Base-by-base conservation (phyloP, 148 eudicot genomes). In the Rhododendron williamsianum region DNA sequence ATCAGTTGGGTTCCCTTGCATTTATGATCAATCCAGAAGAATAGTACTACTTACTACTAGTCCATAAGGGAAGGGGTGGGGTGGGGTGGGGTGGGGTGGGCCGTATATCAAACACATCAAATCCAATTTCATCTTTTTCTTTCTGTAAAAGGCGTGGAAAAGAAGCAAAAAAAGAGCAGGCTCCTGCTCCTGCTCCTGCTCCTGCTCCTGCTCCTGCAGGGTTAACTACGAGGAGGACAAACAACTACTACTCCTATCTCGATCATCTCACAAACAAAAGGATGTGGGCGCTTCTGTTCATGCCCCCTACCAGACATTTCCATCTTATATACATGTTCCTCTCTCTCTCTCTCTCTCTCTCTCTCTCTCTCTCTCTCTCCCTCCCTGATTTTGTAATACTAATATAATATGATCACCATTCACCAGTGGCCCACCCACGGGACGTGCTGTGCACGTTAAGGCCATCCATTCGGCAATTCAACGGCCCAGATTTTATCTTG, bases 391-490 rank as follows among this genome's bases (percentile, higher is more conserved):
- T 5, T 41, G 45, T 41, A 41, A 41, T 33, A 33, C 1, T 33
- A 33, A 33, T 33, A 33, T 41, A 41, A 6, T 41, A 41, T 41
- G 45, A 41, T 41, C 6, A 41, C 45, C 45, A 6, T 41, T 41
- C 43, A 41, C 45, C 1, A 41, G 45, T 41, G 43, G 43, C 43
- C 6, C 43, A 41, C 43, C 43, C 1, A 7, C 1, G 6, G 43
- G 43, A 41, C 6, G 43, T 41, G 7, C 8, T 41, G 1, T 0
- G 45, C 0, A 41, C 45, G 6, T 41, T 0, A 5, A 0, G 45
- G 8, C 0, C 45, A 0, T 41, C 45, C 1, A 1, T 41, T 41
- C 1, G 45, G 1, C 1, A 41, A 0, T 41, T 1, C 0, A 41
- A 41, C 8, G 45, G 45, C 6, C 0, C 6, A 41, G 7, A 41